Evolutionary conservation across 495 filamentous ascomycete genomes (phyloP), one percentile per base, ranked within the genome.

Genomic region (Aspergillus haitiensis): DNA sequence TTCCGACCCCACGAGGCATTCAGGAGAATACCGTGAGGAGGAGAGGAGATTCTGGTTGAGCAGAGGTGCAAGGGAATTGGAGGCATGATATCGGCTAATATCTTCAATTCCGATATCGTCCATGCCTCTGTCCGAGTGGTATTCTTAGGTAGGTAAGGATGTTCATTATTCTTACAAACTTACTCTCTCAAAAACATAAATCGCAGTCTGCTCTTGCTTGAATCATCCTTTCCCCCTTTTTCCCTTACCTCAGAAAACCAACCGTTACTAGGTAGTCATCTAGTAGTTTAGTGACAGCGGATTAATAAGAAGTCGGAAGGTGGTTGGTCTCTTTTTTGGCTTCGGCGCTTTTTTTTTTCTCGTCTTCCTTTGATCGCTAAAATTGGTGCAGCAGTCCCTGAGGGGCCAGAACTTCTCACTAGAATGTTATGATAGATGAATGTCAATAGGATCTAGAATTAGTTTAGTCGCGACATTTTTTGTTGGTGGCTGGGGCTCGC

Each of bases 371-470:
- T 58, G 39, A 35, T 57, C 51, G 55, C 60, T 52, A 63, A 58
- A 47, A 56, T 56, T 33, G 52, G 52, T 27, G 21, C 21, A 27
- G 48, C 53, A 59, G 56, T 59, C 61, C 61, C 65, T 62, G 53
- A 59, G 65, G 65, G 64, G 45, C 65, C 62, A 67, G 65, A 64
- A 62, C 65, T 36, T 61, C 45, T 15, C 11, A n/a, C 15, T n/a
- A 34, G 50, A 16, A 35, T 53, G 40, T 18, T 47, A 51, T 58
- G 52, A 46, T 9, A 27, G 50, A 33, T 32, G 46, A 18, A 51
- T 51, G 31, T 40, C 27, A 40, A 53, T 48, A 63, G 64, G 57
- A 56, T 58, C 53, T 45, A 60, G 52, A 59, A 39, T 63, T 46
- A 52, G 42, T 21, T 42, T 40, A 33, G 52, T 34, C 35, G 59